Base-by-base conservation (phyloP, 2,329 filamentous ascomycete genomes). In the Shiraia sp. region DNA sequence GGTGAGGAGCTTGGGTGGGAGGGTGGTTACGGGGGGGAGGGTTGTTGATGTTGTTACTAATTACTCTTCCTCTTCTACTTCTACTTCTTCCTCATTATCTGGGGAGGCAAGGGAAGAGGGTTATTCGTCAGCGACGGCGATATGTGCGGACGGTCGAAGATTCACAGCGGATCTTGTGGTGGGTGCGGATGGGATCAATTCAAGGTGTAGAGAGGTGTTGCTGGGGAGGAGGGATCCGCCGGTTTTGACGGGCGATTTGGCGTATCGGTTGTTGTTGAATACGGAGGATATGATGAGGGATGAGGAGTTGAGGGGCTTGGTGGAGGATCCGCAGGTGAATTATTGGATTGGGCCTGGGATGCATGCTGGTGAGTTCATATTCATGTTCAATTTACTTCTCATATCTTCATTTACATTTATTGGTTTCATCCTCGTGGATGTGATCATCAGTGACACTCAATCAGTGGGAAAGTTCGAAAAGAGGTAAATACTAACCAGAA, bases 331-430 rank as follows among this genome's bases (percentile, higher is more conserved):
- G 6, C 72, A 76, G 39, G 75, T 79, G 9, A 76, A 76, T 49
- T 78, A 77, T 51, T 79, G 76, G 76, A 66, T 79, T 37, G 76
- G 76, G 0, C 78, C 78, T 0, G 72, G 72, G 44, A 73, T 72
- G 2, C 78, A 51, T 40, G 75, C 74, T 19, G 69, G 67, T 69
- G n/a, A n/a, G n/a, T n/a, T n/a, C n/a, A n/a, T n/a, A n/a, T n/a
- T n/a, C n/a, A 53, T 23, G 53, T 27, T 6, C 33, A 4, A 15
- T 16, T 19, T 24, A 3, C 9, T 4, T 14, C 6, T 22, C 8
- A 10, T 10, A 10, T 13, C 13, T 9, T 26, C 17, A 31, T 12
- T 5, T 10, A n/a, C n/a, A n/a, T n/a, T n/a, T n/a, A n/a, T n/a
- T n/a, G n/a, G n/a, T n/a, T n/a, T n/a, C n/a, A n/a, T n/a, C n/a